phyloP scores from a whole-genome alignment of 176 grass and related monocot species.

The Cymbopogon citratus region DNA sequence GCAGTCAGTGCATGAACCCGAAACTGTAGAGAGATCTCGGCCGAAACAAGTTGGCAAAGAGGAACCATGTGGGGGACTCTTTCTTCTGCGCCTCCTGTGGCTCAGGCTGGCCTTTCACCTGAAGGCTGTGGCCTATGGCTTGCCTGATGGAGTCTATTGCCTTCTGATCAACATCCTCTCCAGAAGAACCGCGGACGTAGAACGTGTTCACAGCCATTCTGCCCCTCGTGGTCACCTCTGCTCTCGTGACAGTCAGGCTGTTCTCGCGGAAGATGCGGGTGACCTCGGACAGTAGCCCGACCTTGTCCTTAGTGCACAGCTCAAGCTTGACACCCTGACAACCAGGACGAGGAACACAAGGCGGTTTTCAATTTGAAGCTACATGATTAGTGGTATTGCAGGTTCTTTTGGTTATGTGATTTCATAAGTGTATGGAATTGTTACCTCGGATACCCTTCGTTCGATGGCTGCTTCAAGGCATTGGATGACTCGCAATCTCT shows the following conservation, averaged over 20 bases:
- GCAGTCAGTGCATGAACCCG: conserved; percentile 38
- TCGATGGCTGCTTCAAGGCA: conserved; percentile 83
- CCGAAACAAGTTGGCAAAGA: conserved; percentile 61
- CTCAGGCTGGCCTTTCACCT: conserved; percentile 64
- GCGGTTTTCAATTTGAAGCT: neutral
- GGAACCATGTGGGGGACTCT: conserved; percentile 63
- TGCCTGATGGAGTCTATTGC: conserved; percentile 65
- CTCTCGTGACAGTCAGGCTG: conserved; percentile 68
- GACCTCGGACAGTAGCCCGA: conserved; percentile 69
- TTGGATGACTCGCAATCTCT: conserved; percentile 61
- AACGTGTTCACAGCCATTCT: conserved; percentile 66
- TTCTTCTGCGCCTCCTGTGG: conserved; percentile 30
- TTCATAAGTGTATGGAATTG: neutral
- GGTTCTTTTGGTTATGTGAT: neutral
- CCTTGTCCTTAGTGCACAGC: conserved; percentile 62
- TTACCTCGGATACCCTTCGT: conserved; percentile 78
- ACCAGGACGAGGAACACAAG: neutral
- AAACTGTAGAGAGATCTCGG: conserved; percentile 57
- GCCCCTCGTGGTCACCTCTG: conserved; percentile 66
- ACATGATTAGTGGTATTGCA: neutral
- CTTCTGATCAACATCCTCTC: conserved; percentile 58
- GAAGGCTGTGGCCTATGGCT: conserved; percentile 58
- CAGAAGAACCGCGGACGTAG: conserved; percentile 54
- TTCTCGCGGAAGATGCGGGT: conserved; percentile 86
- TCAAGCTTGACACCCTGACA: conserved; percentile 76